phyloP scores from a whole-genome alignment of 1,139 yeast genomes.

The Lodderomyces pseudojiufengensis region DNA sequence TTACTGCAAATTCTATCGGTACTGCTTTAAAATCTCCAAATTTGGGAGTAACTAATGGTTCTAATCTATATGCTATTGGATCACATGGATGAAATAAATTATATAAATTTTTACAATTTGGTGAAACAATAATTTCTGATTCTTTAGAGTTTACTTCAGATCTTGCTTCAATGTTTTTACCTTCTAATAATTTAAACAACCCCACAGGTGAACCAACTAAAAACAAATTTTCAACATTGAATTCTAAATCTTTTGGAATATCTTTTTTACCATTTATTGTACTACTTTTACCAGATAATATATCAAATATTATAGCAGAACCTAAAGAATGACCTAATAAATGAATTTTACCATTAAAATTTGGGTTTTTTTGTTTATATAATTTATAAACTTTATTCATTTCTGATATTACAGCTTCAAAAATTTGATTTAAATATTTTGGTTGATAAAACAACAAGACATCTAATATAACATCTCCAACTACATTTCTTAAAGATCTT shows the following conservation, averaged over 20 bases:
- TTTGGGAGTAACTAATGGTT: conserved; percentile 63
- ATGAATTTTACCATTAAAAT: conserved; percentile 75
- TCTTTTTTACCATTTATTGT: conserved; percentile 17
- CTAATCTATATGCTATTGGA: conserved; percentile 83
- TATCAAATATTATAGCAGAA: conserved; percentile 78
- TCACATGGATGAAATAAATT: conserved; percentile 87
- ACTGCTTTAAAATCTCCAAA: conserved; percentile 60
- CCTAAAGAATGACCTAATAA: conserved; percentile 91
- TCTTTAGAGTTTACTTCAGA: conserved; percentile 10
- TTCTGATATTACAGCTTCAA: conserved; percentile 63
- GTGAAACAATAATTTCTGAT: conserved; percentile 27
- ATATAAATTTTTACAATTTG: conserved; percentile 59
- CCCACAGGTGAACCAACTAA: conserved; percentile 91
- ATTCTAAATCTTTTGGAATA: conserved; percentile 45
- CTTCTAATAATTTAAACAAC: conserved; percentile 68
- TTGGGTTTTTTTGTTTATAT: conserved; percentile 64
- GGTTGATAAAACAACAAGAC: conserved; percentile 83
- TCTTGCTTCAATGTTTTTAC: conserved; percentile 49
- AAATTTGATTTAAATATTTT: conserved; percentile 57
- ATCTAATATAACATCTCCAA: conserved; percentile 87
- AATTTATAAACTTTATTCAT: conserved; percentile 64
- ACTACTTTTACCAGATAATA: conserved; percentile 58
- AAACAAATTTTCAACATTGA: conserved; percentile 72
- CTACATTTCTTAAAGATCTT: conserved; percentile 66
- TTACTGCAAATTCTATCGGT: conserved; percentile 53